phyloP scores from a whole-genome alignment of 2,329 filamentous ascomycete species.

The Biscogniauxia mediterranea region DNA sequence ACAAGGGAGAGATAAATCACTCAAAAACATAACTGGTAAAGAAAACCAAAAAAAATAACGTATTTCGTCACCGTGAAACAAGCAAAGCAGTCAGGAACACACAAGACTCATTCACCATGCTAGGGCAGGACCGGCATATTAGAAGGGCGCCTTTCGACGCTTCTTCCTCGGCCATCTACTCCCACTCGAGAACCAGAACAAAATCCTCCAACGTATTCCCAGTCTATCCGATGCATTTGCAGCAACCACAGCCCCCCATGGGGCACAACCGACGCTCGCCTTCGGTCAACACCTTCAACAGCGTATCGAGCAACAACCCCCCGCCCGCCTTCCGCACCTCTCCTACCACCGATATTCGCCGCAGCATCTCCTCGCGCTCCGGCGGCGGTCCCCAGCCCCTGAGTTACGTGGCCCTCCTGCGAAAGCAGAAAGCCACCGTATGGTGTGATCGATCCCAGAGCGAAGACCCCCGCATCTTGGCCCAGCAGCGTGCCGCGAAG shows the following conservation, averaged over 20 bases:
- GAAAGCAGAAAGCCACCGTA: conserved; percentile 95
- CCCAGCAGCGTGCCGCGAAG: conserved; percentile 84
- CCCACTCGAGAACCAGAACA: conserved; percentile 56
- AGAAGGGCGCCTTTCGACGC: conserved; percentile 31
- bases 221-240: conserved; percentile 32
- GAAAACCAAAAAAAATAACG: conserved; percentile 16
- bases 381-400: conserved; percentile 53
- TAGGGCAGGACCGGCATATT: conserved; percentile 31
- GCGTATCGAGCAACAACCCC: conserved; percentile 64
- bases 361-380: conserved; percentile 80
- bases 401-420: conserved; percentile 94
- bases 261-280: conserved; percentile 56
- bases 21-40: not conserved
- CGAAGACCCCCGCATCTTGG: conserved; percentile 80
- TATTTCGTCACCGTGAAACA: conserved; percentile 14
- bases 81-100: conserved; percentile 8
- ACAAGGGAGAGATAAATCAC: not conserved
- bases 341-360: conserved; percentile 59
- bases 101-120: conserved; percentile 24
- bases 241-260: conserved; percentile 32
- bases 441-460: conserved; percentile 96
- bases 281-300: conserved; percentile 67
- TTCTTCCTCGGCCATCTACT: conserved; percentile 37
- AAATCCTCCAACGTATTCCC: conserved; percentile 54
- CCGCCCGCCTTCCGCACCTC: conserved; percentile 58